phyloP scores from a whole-genome alignment of 352 stramenopile species.

The Pythium chondricola region DNA sequence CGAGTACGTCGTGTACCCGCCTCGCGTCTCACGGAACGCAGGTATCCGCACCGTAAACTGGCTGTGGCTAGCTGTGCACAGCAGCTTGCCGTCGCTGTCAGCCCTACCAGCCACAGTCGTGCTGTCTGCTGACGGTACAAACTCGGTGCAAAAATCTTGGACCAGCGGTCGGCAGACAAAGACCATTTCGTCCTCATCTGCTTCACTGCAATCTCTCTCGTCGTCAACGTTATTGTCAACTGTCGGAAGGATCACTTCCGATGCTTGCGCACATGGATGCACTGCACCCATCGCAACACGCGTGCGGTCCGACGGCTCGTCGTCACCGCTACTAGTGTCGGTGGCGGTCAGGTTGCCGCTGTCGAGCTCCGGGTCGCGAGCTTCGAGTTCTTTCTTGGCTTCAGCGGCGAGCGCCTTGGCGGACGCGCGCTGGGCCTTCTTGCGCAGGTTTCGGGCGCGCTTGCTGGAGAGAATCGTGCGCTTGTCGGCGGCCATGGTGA shows the following conservation, averaged over 20 bases:
- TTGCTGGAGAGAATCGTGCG: constrained; percentile 60
- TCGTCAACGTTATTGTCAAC: neutral
- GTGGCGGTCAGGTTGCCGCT: constrained; percentile 3
- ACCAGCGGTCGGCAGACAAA: constrained; percentile 50
- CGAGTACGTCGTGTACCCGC: constrained; percentile 63
- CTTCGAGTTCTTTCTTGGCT: neutral
- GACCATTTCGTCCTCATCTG: constrained; percentile 56
- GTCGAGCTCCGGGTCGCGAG: constrained; percentile 25
- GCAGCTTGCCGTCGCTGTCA: too few relatives aligned
- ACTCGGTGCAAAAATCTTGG: constrained; percentile 63
- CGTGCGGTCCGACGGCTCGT: neutral
- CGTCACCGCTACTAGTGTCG: constrained; percentile 13
- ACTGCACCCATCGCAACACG: neutral
- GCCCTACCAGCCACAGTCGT: constrained; percentile 2
- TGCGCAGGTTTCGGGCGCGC: constrained; percentile 48
- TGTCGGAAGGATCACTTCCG: too few relatives aligned
- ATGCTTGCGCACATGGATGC: too few relatives aligned
- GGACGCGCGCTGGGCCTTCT: constrained; percentile 38
- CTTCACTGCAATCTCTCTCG: constrained; percentile 22
- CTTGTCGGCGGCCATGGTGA: constrained; percentile 54
- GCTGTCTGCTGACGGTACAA: constrained; percentile 23
- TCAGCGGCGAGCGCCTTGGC: constrained; percentile 6
- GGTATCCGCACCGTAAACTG: constrained; percentile 51
- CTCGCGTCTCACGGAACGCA: constrained; percentile 52
- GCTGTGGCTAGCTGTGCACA: constrained; percentile 14